These are phyloP conservation scores for Botrytis sinoallii DNA, from an alignment of 2,329 filamentous ascomycete species.

Conservation along the genomic window DNA sequence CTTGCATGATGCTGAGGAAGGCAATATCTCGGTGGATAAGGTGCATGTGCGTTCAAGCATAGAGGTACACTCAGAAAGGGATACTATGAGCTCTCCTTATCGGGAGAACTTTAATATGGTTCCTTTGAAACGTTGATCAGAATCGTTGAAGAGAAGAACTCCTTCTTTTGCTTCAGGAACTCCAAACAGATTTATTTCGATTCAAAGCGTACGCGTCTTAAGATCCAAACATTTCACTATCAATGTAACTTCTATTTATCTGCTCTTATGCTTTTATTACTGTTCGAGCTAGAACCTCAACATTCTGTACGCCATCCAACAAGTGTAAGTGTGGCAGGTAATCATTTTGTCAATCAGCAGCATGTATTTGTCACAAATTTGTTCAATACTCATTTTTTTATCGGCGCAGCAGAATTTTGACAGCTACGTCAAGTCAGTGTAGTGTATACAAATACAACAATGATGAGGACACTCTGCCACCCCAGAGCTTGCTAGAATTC, in stretches of 20 bases:
- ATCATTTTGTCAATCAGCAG: background rate
- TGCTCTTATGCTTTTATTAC: background rate
- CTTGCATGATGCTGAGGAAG: background rate
- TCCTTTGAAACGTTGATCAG: background rate
- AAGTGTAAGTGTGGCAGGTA: background rate
- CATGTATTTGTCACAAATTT: background rate
- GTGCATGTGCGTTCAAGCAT: background rate
- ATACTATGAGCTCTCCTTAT: background rate
- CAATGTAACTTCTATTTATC: background rate
- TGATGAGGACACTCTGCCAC: background rate
- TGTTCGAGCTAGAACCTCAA: background rate
- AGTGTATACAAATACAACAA: background rate
- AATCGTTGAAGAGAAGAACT: background rate
- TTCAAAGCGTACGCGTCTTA: background rate
- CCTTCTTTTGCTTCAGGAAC: background rate
- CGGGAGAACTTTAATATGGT: background rate
- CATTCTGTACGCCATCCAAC: background rate
- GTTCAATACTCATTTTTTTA: background rate
- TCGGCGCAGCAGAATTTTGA: background rate
- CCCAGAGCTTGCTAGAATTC: background rate
- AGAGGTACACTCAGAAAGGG: background rate
- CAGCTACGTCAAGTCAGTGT: background rate
- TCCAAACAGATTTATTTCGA: background rate
- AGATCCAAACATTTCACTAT: background rate
- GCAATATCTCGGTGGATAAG: background rate